Evolutionary conservation across 129 eudicot species (phyloP), one percentile per base, ranked within the genome.

Genomic region (Saussurea involucrata): DNA sequence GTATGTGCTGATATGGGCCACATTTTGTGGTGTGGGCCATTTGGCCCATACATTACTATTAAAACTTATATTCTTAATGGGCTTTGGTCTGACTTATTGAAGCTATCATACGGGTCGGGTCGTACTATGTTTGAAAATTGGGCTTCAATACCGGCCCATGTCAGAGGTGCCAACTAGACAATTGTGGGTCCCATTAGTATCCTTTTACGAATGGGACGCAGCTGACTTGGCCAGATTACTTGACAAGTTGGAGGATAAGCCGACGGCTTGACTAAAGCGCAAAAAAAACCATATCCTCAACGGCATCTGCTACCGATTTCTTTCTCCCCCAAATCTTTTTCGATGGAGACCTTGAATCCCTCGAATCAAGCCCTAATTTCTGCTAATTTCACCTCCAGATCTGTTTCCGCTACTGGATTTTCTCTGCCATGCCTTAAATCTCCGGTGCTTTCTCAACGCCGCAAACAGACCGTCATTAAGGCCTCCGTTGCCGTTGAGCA

Each of bases 401-500:
- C 91, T 29, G 80, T 85, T 72, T 82, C 84, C 22, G 84, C 82
- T 69, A 73, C 73, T 12, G 84, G 82, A 9, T 76, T 86, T 8
- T 82, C 83, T 68, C 66, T 75, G 2, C 86, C 86, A 21, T 36
- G 70, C 67, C 36, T 32, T 2, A 83, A 78, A 63, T 31, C 78
- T 34, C 76, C 84, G 10, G 65, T 63, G 46, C 49, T 37, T 13
- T 66, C 34, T 33, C 85, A 4, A 8, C 83, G 80, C 44, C 63
- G 53, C 24, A 55, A 68, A 18, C 6, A 27, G 37, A 22, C 60
- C 57, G 76, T 84, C 18, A 46, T 80, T 3, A 86, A 78, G 74
- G 93, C 95, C 37, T 89, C 97, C 0, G 69, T 89, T 78, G 92
- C 95, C 58, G 86, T 81, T 4, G 97, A 92, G 68, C 90, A 86